Conservation (phyloP, 768 basidiomycete genomes). For the Naematelia aurantialba region DNA sequence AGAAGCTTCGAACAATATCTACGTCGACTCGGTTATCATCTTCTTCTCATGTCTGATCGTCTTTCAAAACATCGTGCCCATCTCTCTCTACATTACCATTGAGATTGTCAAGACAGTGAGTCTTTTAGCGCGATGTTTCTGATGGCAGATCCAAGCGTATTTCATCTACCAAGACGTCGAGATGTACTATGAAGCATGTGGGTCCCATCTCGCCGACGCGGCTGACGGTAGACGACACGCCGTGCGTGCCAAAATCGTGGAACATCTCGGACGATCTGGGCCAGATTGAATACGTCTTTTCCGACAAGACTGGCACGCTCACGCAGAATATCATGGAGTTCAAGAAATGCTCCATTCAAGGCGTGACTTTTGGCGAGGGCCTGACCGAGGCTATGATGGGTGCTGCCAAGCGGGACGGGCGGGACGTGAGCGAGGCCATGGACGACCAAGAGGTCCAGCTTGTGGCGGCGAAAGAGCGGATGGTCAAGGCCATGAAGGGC, state of each 20-base stretch:
- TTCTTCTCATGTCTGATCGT: conserved; percentile 89
- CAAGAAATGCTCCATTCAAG: conserved; percentile 85
- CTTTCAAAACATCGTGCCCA: conserved; percentile 96
- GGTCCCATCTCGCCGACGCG: conserved; percentile 10
- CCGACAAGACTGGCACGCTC: conserved; percentile 93
- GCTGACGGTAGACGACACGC: conserved; percentile 58
- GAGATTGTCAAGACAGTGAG: conserved; percentile 87
- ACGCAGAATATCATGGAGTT: conserved; percentile 99
- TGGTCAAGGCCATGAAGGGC: conserved; percentile 70
- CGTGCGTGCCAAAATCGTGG: conserved; percentile 95
- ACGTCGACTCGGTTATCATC: conserved; percentile 76
- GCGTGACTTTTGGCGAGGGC: conserved; percentile 84
- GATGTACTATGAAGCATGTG: conserved; percentile 78
- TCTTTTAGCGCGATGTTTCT: background rate
- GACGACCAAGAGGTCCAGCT: conserved; percentile 69
- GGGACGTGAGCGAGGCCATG: conserved; percentile 59
- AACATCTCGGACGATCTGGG: conserved; percentile 98
- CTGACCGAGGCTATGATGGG: conserved; percentile 93
- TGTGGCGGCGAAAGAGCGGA: conserved; percentile 63
- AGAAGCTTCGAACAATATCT: conserved; percentile 60
- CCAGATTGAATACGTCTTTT: conserved; percentile 93
- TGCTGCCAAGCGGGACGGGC: conserved; percentile 77
- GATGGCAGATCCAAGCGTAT: conserved; percentile 70
- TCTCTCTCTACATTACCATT: conserved; percentile 93
- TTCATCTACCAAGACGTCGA: conserved; percentile 95